Conservation (phyloP, 108 stramenopile species). For the Pseudonitzschia pungens region DNA sequence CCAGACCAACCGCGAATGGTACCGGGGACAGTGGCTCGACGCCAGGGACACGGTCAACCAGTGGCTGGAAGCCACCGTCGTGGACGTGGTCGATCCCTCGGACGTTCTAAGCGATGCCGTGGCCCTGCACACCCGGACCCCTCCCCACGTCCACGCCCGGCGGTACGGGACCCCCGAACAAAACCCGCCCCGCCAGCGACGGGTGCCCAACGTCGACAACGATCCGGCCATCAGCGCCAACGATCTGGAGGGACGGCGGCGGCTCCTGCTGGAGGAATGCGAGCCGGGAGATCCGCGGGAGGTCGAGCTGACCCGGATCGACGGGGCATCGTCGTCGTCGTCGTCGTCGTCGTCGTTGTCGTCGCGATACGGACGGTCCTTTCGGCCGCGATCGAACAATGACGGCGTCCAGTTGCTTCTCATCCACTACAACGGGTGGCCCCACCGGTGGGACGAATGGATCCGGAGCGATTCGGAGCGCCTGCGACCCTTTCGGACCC, state of each 20-base stretch:
- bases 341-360: too few species aligned
- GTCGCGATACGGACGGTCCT: neutral
- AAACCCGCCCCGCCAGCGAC: conserved; percentile 16
- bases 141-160: neutral
- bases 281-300: conserved; percentile 38
- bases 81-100: conserved; percentile 75
- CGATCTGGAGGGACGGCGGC: conserved; percentile 74
- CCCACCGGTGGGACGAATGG: conserved; percentile 98
- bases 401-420: conserved; percentile 69
- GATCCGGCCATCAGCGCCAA: conserved; percentile 76
- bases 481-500: conserved; percentile 85
- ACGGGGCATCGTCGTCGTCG: neutral
- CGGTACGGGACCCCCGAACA: neutral
- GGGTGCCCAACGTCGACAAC: conserved; percentile 13
- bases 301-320: neutral
- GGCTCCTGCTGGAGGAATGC: conserved; percentile 70
- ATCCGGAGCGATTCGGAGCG: conserved; percentile 83
- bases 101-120: conserved; percentile 42
- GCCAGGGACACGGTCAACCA: conserved; percentile 95
- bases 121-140: neutral
- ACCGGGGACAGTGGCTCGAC: conserved; percentile 95
- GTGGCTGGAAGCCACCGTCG: conserved; percentile 96
- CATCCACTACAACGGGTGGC: conserved; percentile 99
- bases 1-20: conserved; percentile 77
- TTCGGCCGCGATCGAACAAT: conserved; percentile 51